Evolutionary conservation across 169 alveolate genomes (phyloP), one percentile per base, ranked within the genome.

Genomic region (Plasmodium reichenowi): DNA sequence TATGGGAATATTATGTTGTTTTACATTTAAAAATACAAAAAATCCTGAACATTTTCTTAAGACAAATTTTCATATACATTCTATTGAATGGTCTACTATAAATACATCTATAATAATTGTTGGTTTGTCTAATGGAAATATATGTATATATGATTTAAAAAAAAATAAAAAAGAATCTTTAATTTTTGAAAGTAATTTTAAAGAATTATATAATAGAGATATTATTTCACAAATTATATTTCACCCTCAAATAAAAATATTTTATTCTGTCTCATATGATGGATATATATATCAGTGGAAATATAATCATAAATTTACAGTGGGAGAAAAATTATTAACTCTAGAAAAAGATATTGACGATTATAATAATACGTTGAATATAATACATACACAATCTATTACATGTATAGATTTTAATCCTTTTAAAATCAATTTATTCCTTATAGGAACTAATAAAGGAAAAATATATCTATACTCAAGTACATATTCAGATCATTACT

Each of bases 381-480:
- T 50, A 15, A 72, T 72, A n/a, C 85, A 85, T 2, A 71, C 92
- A 9, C 92, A 85, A 20, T 85, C 92, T 1, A 85, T 85, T 15
- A 85, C 86, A 22, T 85, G 92, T 52, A 85, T 85, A 13, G 92
- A 85, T 52, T 85, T 85, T 32, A 72, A 85, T n/a, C 92, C 92
- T 5, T 85, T 85, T 32, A 45, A 85, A 66, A 85, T 12, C 0
- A 72, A 85, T 32, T 54, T 85, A 29, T 85, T 85, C 72, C 68
- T 85, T 15, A 85, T 85, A 22, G 92, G 92, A n/a, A 85, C 92
- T 0, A 48, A 58, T 17, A 85, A 59, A 13, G 92, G 92, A 43
- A 85, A 70, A 29, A 85, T 85, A 38, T 85, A 85, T 63, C 58
- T 85, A 47, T 85, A 85, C 54, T 85, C 92, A 2, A 71, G 87